Evolutionary conservation across 2,329 filamentous ascomycete genomes (phyloP).

Genomic region (Phaeophleospora eucalypticola): DNA sequence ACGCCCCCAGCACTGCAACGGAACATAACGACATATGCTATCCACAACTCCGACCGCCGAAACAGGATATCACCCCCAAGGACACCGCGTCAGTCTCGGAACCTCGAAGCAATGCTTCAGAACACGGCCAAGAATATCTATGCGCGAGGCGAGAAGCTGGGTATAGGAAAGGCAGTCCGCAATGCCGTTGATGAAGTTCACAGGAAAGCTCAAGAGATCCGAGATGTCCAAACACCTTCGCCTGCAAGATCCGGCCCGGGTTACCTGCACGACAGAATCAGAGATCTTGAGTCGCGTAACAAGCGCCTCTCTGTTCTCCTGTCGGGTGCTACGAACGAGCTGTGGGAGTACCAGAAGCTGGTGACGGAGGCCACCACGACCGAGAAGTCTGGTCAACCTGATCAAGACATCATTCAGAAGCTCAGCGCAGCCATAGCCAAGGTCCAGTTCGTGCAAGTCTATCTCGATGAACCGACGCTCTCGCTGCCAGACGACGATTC

Average conservation of each 20-base stretch:
- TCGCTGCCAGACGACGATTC: constrained; percentile 39
- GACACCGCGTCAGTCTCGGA: constrained; percentile 35
- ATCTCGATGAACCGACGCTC: constrained; percentile 45
- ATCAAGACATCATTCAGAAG: constrained; percentile 35
- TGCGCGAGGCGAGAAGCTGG: constrained; percentile 69
- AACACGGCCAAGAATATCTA: constrained; percentile 72
- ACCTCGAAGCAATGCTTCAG: constrained; percentile 68
- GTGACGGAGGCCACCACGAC: constrained; percentile 37
- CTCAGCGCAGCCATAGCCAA: constrained; percentile 48
- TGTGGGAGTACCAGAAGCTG: constrained; percentile 58
- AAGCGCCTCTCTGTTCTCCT: constrained; percentile 64
- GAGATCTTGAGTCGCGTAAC: constrained; percentile 61
- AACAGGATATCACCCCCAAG: constrained; percentile 13
- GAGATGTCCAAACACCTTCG: constrained; percentile 40
- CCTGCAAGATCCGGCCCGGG: constrained; percentile 40
- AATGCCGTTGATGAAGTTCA: constrained; percentile 76
- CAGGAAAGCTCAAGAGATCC: constrained; percentile 67
- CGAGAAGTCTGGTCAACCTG: constrained; percentile 30
- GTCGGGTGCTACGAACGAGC: constrained; percentile 59
- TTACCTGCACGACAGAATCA: constrained; percentile 35
- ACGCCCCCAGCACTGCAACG: constrained; percentile 33
- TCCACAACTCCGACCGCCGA: constrained; percentile 6
- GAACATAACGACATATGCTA: constrained; percentile 31
- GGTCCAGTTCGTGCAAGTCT: constrained; percentile 50
- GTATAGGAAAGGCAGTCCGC: constrained; percentile 75